A percentile compares a stretch with the other conserved stretches of the same genome.
Conservation (phyloP, 495 filamentous ascomycete genomes). For the Cercophora sp. region DNA sequence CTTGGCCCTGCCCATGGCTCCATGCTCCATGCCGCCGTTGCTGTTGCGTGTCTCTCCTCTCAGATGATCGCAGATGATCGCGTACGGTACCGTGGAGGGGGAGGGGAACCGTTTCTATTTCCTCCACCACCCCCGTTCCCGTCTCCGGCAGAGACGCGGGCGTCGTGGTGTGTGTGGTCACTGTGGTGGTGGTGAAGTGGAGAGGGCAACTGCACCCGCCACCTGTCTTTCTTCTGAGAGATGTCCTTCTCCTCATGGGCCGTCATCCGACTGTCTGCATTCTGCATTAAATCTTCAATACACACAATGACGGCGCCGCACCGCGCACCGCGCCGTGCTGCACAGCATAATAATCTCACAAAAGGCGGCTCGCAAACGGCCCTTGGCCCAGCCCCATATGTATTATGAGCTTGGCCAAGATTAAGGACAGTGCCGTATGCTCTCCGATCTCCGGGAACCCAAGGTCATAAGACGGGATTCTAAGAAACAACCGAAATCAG, state of each 20-base stretch:
- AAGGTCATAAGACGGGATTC: conserved; percentile 20
- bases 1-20: conserved; percentile 10
- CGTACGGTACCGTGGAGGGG: not conserved
- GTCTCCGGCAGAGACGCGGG: conserved; percentile 5
- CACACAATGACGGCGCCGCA: too few species aligned
- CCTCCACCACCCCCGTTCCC: conserved; percentile 8
- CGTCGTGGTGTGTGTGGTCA: not conserved
- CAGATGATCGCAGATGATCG: conserved; percentile 1
- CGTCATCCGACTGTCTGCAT: too few species aligned
- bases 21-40: not conserved
- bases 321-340: not conserved
- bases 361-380: not conserved
- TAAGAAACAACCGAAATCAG: conserved; percentile 15
- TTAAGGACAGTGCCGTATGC: conserved; percentile 8
- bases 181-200: not conserved
- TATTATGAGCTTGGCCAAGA: conserved; percentile 1
- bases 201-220: conserved; percentile 4
- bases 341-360: not conserved
- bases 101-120: conserved; percentile 10
- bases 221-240: not conserved
- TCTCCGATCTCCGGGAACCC: conserved; percentile 4
- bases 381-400: not conserved
- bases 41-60: not conserved
- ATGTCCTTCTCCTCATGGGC: too few species aligned
- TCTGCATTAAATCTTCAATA: too few species aligned